Conservation (phyloP, 768 basidiomycete species). For the Cystofilobasidium macerans region DNA sequence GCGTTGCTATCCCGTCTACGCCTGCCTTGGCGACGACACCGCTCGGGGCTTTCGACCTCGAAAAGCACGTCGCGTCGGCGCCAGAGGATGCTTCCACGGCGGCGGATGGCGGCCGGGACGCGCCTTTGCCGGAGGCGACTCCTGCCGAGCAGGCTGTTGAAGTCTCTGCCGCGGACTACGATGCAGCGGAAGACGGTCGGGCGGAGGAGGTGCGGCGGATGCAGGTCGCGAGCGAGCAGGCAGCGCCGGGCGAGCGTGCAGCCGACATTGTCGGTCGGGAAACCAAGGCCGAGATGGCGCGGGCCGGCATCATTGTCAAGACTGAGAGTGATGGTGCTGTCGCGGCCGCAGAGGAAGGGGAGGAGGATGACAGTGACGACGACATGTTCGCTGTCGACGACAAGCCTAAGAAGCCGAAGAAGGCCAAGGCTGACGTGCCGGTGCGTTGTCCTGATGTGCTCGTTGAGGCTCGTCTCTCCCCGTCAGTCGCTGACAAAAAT, state of each 20-base stretch:
- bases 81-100: neutral
- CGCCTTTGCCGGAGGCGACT: neutral
- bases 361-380: conserved; percentile 76
- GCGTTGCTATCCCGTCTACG: neutral
- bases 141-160: conserved; percentile 45
- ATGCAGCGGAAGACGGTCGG: conserved; percentile 66
- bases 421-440: conserved; percentile 37
- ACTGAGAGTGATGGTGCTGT: conserved; percentile 33
- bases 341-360: conserved; percentile 37
- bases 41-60: neutral
- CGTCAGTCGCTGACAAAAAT: neutral
- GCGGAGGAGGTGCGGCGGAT: conserved; percentile 70
- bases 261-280: conserved; percentile 28
- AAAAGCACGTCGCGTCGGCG: neutral
- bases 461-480: neutral
- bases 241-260: conserved; percentile 30
- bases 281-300: conserved; percentile 6
- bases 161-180: conserved; percentile 85
- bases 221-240: conserved; percentile 37
- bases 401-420: conserved; percentile 42
- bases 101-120: neutral
- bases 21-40: conserved; percentile 1
- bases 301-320: conserved; percentile 31
- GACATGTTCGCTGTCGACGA: conserved; percentile 83
- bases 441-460: conserved; percentile 6